Base-by-base conservation (phyloP, 1,139 yeast species). In the Pichia norvegensis region DNA sequence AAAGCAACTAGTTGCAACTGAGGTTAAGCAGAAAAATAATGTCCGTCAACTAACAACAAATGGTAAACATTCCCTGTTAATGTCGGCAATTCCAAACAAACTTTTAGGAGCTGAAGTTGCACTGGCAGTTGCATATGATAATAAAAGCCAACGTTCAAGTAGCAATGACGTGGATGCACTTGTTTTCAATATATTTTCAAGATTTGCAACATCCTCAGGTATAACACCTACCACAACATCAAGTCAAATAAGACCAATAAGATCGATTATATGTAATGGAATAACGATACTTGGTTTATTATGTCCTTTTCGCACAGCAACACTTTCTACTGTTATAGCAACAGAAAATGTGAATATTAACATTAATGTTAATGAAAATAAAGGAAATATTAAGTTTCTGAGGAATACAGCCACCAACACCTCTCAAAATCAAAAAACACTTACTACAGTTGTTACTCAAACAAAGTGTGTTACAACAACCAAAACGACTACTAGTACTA, bases 71-170 rank as follows among this genome's bases (percentile, higher is more conserved):
- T n/a, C n/a, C n/a, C n/a, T n/a, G n/a, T n/a, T n/a, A n/a, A n/a
- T n/a, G n/a, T n/a, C n/a, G n/a, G n/a, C n/a, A n/a, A n/a, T n/a
- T n/a, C n/a, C n/a, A n/a, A n/a, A n/a, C n/a, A n/a, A n/a, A n/a
- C n/a, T n/a, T n/a, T n/a, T n/a, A n/a, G n/a, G n/a, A n/a, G n/a
- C n/a, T n/a, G n/a, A n/a, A n/a, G n/a, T n/a, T n/a, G n/a, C n/a
- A n/a, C n/a, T n/a, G n/a, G n/a, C 54, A 1, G n/a, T 46, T 20
- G 27, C 46, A 7, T 42, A 42, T 10, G 43, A 35, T 19, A 27
- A 37, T 10, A 11, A 27, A n/a, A n/a, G n/a, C n/a, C n/a, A n/a
- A n/a, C n/a, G n/a, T 27, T 27, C 14, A n/a, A 27, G 16, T 14
- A 27, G 14, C 13, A 13, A n/a, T 27, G 31, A 27, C 11, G 31